A percentile compares a stretch with the other conserved stretches of the same genome.
phyloP scores from a whole-genome alignment of 805 yeast species.

The Ogataea trehaloabstinens region DNA sequence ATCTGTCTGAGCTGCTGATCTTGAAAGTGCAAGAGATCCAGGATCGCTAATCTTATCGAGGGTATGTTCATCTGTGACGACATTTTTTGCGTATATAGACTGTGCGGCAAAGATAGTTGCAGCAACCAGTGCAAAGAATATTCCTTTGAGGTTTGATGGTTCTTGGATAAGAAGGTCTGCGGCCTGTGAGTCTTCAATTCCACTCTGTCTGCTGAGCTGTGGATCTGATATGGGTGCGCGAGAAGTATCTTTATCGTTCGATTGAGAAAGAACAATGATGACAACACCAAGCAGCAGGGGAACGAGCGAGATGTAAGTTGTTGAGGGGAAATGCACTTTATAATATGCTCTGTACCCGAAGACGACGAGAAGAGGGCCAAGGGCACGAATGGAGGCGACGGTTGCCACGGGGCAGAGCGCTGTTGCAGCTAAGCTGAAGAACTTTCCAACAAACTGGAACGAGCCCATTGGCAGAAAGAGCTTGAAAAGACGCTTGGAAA shows the following conservation, averaged over 20 bases:
- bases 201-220: slow-evolving; percentile 10
- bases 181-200: slow-evolving; percentile 5
- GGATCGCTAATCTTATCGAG: slow-evolving; percentile 9
- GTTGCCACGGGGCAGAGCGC: slow-evolving; percentile 66
- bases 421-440: slow-evolving; percentile 61
- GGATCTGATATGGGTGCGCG: slow-evolving; percentile 13
- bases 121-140: slow-evolving; percentile 65
- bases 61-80: slow-evolving; percentile 50
- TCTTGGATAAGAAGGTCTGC: slow-evolving; percentile 7
- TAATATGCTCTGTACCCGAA: slow-evolving; percentile 52
- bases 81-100: slow-evolving; percentile 81
- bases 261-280: slow-evolving; percentile 40
- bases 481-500: slow-evolving; percentile 40
- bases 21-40: slow-evolving; percentile 16
- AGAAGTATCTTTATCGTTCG: slow-evolving; percentile 16
- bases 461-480: slow-evolving; percentile 62
- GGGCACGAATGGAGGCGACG: slow-evolving; percentile 66
- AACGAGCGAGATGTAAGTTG: slow-evolving; percentile 50
- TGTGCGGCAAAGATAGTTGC: slow-evolving; percentile 79
- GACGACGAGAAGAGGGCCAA: slow-evolving; percentile 62
- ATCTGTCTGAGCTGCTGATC: neutral
- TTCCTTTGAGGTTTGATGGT: slow-evolving; percentile 50
- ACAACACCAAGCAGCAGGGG: slow-evolving; percentile 56
- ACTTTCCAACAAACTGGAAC: slow-evolving; percentile 64
- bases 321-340: slow-evolving; percentile 45